Evolutionary conservation across 805 yeast genomes (phyloP), one percentile per base, ranked within the genome.

Genomic region (Cyberlindnera euphorbiiphila): DNA sequence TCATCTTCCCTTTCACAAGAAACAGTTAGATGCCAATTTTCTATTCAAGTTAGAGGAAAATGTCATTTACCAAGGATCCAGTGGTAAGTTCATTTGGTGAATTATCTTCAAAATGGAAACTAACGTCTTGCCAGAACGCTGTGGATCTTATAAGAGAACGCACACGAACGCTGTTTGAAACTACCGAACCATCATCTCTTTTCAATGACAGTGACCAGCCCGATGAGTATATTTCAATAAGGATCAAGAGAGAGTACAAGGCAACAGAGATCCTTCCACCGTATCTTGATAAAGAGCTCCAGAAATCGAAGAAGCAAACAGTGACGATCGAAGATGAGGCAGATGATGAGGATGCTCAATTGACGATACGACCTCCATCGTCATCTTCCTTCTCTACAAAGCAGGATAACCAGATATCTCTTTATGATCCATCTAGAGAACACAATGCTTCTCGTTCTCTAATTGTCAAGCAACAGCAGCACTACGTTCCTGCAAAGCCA

Each of bases 171-270:
- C 26, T 50, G 9, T 50, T 48, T 18, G 21, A 31, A 18, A 22
- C 36, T 13, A 40, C 40, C 2, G 26, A 14, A 14, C 18, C 25
- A 18, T 5, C 33, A 17, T 21, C 34, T 9, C 27, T 37, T 14
- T 42, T 42, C 19, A 13, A 25, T 18, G 33, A 34, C 14, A 12
- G n/a, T 6, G 35, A 35, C 12, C 47, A 55, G 13, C 61, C 62
- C 18, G 44, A 51, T 4, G 46, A 50, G 8, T 63, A 64, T 32
- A 37, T 53, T 2, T 32, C 53, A 3, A 18, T 50, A 13, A 47
- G 60, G 27, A 52, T 66, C 51, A 41, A 51, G 6, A 56, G 53
- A 25, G 64, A 64, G 32, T 60, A 56, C 39, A 44, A 46, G 14
- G 20, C 40, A 3, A 43, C 60, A 41, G 43, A 36, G 2, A 29